phyloP scores from a whole-genome alignment of 768 basidiomycete genomes.

The Tylopilus rubrobrunneus region DNA sequence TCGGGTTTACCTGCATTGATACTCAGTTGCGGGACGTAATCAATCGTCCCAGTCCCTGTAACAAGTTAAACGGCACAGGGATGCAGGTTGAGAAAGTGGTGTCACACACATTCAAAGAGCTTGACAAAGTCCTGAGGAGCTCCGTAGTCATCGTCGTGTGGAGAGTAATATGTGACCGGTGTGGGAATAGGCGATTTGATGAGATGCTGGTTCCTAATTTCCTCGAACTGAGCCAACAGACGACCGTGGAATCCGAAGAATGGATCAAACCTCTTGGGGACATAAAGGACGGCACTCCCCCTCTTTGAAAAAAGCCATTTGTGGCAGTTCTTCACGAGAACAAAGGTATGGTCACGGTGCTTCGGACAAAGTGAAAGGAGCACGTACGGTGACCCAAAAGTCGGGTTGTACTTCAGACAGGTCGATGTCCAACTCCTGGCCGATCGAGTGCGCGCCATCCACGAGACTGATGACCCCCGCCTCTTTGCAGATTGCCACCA shows the following conservation, averaged over 20 bases:
- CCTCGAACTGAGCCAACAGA: background rate
- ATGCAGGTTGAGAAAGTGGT: background rate
- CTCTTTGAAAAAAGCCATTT: conserved; percentile 82
- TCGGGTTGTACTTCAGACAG: conserved; percentile 56
- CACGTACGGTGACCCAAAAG: conserved; percentile 71
- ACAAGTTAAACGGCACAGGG: background rate
- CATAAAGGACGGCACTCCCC: conserved; percentile 67
- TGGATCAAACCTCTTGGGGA: conserved; percentile 50
- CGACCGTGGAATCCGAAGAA: background rate
- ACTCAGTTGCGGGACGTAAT: conserved; percentile 51
- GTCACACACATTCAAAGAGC: conserved; percentile 43
- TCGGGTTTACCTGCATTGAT: conserved; percentile 44
- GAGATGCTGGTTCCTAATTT: conserved; percentile 55
- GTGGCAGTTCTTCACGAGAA: conserved; percentile 60
- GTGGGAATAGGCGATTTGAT: conserved; percentile 61
- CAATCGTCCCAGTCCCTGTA: conserved; percentile 63
- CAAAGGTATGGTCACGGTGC: background rate
- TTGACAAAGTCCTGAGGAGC: conserved; percentile 39
- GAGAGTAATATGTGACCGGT: conserved; percentile 47
- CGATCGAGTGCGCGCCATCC: conserved; percentile 78
- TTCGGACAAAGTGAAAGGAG: background rate
- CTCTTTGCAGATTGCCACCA: conserved; percentile 61
- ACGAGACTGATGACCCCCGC: conserved; percentile 64
- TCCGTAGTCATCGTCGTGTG: conserved; percentile 32
- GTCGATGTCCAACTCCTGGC: conserved; percentile 63